Percentiles rank a stretch among this genome's conserved stretches.
Evolutionary conservation across 2,329 filamentous ascomycete species (phyloP).

Genomic region (Aureobasidium melanogenum): DNA sequence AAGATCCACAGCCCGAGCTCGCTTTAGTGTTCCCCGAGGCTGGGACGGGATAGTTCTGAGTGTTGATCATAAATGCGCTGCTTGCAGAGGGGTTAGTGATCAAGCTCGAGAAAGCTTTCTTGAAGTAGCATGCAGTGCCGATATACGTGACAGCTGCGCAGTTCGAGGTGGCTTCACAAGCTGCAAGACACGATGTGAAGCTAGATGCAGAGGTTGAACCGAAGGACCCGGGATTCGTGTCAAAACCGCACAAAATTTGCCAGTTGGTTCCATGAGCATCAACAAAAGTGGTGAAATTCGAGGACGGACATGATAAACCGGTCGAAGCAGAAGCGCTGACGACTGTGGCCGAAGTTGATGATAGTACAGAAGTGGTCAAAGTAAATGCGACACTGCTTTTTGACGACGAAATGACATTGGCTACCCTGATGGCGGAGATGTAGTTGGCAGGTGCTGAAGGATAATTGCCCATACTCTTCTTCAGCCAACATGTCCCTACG

Average conservation of each 20-base stretch:
- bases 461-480: slow-evolving; percentile 14
- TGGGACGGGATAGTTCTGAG: slow-evolving; percentile 11
- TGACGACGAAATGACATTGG: slow-evolving; percentile 10
- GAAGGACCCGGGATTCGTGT: background rate
- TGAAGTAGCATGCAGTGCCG: slow-evolving; percentile 14
- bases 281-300: slow-evolving; percentile 5
- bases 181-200: background rate
- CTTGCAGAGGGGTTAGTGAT: background rate
- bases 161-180: background rate
- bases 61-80: slow-evolving; percentile 1
- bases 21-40: slow-evolving; percentile 12
- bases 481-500: slow-evolving; percentile 17
- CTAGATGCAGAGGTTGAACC: background rate
- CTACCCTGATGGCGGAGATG: slow-evolving; percentile 10
- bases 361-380: background rate
- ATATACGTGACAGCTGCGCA: slow-evolving; percentile 11
- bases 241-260: slow-evolving; percentile 9
- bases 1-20: slow-evolving; percentile 19
- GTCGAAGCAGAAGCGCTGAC: background rate
- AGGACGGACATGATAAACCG: background rate
- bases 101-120: background rate
- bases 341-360: slow-evolving; percentile 9
- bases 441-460: slow-evolving; percentile 5
- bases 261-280: background rate
- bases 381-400: slow-evolving; percentile 1